Conservation (phyloP, 306 rosid species). For the Urtica urens region DNA sequence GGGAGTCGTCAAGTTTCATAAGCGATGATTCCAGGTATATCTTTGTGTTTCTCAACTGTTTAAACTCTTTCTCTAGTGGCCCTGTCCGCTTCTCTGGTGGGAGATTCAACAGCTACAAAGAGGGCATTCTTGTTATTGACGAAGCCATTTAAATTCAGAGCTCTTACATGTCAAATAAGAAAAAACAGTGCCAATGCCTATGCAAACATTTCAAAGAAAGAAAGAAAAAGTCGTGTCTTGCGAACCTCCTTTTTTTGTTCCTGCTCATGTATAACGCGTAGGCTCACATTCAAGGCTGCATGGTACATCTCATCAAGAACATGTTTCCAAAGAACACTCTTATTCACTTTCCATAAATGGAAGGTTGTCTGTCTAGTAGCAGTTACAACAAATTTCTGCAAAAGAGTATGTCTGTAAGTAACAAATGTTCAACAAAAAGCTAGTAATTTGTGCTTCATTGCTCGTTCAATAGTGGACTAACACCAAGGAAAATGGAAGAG, state of each 20-base stretch:
- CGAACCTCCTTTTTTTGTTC: slow-evolving; percentile 63
- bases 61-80: slow-evolving; percentile 26
- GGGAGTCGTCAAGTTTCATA: slow-evolving; percentile 69
- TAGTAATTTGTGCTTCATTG: too few species aligned
- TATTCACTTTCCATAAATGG: slow-evolving; percentile 68
- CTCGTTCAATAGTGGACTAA: too few species aligned
- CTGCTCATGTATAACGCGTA: slow-evolving; percentile 42
- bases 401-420: slow-evolving; percentile 12
- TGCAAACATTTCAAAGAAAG: background rate
- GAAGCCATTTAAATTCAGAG: background rate
- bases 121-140: background rate
- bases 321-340: slow-evolving; percentile 44
- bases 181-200: background rate
- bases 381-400: slow-evolving; percentile 49
- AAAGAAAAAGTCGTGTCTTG: background rate
- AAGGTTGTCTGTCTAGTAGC: slow-evolving; percentile 18
- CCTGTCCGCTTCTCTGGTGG: slow-evolving; percentile 30
- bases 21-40: slow-evolving; percentile 44
- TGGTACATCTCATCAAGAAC: slow-evolving; percentile 84
- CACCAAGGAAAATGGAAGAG: background rate
- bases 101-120: slow-evolving; percentile 41
- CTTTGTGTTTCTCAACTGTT: slow-evolving; percentile 19
- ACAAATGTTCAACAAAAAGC: background rate
- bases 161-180: background rate
- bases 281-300: slow-evolving; percentile 75